A percentile compares a stretch with the other conserved stretches of the same genome.
These are phyloP conservation scores for Rhinocladiella mackenziei DNA, from an alignment of 2,329 filamentous ascomycete species.

Conservation along the genomic window DNA sequence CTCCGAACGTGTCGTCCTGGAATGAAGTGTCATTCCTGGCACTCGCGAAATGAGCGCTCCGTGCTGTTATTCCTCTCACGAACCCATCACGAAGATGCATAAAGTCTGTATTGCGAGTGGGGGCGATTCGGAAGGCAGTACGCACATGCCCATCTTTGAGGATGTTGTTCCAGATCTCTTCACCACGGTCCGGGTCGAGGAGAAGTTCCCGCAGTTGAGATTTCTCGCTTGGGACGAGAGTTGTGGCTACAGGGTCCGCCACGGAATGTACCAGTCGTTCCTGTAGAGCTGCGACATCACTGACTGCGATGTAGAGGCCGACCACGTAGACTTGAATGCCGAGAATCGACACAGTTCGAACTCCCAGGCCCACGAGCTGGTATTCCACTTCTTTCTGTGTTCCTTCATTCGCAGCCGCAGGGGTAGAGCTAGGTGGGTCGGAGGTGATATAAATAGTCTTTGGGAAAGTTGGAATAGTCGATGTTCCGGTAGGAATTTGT, in stretches of 20 bases:
- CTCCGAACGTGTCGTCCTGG: conserved; percentile 69
- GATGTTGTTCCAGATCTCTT: conserved; percentile 69
- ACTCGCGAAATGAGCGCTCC: conserved; percentile 57
- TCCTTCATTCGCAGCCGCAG: conserved; percentile 36
- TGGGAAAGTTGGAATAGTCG: conserved; percentile 74
- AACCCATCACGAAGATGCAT: conserved; percentile 87
- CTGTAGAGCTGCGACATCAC: conserved; percentile 78
- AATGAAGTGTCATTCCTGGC: conserved; percentile 42
- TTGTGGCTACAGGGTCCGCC: conserved; percentile 61
- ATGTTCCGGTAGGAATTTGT: conserved; percentile 75
- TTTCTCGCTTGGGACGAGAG: conserved; percentile 77
- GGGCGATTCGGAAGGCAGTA: conserved; percentile 76
- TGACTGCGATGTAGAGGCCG: conserved; percentile 81
- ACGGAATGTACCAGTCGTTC: conserved; percentile 69
- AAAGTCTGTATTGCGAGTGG: conserved; percentile 92
- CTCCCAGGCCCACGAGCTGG: conserved; percentile 80
- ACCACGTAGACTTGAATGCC: conserved; percentile 91
- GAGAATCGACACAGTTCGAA: conserved; percentile 85
- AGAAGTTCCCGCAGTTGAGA: conserved; percentile 65
- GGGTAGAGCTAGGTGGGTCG: conserved; percentile 36
- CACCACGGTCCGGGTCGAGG: conserved; percentile 64
- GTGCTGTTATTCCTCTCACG: conserved; percentile 75
- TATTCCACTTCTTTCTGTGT: conserved; percentile 62
- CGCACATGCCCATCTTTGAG: conserved; percentile 65
- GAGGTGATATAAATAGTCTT: conserved; percentile 62